Conservation (phyloP, 2,329 filamentous ascomycete species). For the Xylariomycetidae sp. region DNA sequence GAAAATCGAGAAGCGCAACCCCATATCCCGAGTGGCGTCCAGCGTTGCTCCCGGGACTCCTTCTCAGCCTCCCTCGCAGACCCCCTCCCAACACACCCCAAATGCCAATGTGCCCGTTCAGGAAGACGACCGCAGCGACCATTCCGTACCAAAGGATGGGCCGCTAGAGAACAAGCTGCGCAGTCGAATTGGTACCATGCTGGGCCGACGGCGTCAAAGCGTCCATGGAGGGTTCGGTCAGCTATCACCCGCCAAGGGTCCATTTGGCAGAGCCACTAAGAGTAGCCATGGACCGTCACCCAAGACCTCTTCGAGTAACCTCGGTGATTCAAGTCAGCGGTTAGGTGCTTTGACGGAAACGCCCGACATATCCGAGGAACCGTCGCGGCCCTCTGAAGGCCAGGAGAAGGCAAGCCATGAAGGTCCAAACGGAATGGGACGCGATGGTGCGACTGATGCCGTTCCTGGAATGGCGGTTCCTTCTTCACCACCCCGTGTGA, state of each 20-base stretch:
- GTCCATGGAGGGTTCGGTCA: constrained; percentile 56
- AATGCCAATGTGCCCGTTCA: constrained; percentile 21
- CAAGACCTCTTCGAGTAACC: constrained; percentile 52
- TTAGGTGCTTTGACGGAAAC: constrained; percentile 54
- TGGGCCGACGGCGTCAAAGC: constrained; percentile 60
- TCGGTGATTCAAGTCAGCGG: constrained; percentile 46
- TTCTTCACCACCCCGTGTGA: constrained; percentile 35
- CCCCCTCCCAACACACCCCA: too few relatives aligned
- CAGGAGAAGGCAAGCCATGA: constrained; percentile 32
- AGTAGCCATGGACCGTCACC: constrained; percentile 62
- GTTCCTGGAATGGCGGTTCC: constrained; percentile 17
- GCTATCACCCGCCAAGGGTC: constrained; percentile 50
- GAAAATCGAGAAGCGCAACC: constrained; percentile 36
- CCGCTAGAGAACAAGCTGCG: constrained; percentile 50
- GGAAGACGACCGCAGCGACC: constrained; percentile 39
- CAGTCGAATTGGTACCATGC: constrained; percentile 63
- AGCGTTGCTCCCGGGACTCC: too few relatives aligned
- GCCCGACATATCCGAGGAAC: constrained; percentile 34
- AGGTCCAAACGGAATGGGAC: constrained; percentile 39
- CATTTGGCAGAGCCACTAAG: constrained; percentile 56
- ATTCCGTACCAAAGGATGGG: constrained; percentile 36
- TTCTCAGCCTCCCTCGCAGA: too few relatives aligned
- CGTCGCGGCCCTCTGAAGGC: constrained; percentile 25
- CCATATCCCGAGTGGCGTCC: constrained; percentile 35
- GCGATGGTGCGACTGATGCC: constrained; percentile 29